These are phyloP conservation scores for Piromyces sp. DNA, from an alignment of 192 early-diverging fungal genomes.

Conservation along the genomic window DNA sequence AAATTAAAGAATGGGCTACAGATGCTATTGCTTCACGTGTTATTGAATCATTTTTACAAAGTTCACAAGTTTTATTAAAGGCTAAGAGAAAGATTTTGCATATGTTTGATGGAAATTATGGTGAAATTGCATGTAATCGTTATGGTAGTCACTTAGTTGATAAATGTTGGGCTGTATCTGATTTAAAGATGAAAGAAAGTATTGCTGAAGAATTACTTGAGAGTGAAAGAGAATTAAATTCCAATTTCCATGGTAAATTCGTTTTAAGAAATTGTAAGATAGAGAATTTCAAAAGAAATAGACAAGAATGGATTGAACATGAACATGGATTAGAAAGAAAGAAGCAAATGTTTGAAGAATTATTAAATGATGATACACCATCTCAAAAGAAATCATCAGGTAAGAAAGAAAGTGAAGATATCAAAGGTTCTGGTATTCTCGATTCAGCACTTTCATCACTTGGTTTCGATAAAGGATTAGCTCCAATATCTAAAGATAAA, in stretches of 20 bases:
- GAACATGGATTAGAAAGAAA: conserved; percentile 55
- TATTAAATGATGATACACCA: conserved; percentile 30
- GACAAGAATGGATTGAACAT: conserved; percentile 60
- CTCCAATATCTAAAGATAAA: conserved; percentile 13
- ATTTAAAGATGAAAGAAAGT: conserved; percentile 52
- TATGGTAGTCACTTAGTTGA: conserved; percentile 69
- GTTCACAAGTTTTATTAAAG: conserved; percentile 29
- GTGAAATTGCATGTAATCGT: conserved; percentile 43
- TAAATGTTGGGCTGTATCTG: conserved; percentile 51
- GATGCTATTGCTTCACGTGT: conserved; percentile 57
- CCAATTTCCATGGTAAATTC: conserved; percentile 51
- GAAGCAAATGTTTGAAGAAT: conserved; percentile 63
- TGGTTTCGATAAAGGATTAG: conserved; percentile 26
- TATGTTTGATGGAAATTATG: conserved; percentile 33
- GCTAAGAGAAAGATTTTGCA: conserved; percentile 49
- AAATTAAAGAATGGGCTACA: conserved; percentile 23
- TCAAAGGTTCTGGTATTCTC: conserved; percentile 5
- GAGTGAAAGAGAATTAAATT: conserved; percentile 27
- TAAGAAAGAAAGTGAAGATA: conserved; percentile 5
- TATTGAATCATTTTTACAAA: conserved; percentile 44
- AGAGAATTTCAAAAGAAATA: conserved; percentile 50
- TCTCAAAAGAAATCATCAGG: conserved; percentile 7
- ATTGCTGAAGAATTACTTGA: conserved; percentile 54
- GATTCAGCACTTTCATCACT: conserved; percentile 33
- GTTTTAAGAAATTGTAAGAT: conserved; percentile 61